Conservation (phyloP, 208 protist genomes). For the Herpetomonas samuelpessoai region DNA sequence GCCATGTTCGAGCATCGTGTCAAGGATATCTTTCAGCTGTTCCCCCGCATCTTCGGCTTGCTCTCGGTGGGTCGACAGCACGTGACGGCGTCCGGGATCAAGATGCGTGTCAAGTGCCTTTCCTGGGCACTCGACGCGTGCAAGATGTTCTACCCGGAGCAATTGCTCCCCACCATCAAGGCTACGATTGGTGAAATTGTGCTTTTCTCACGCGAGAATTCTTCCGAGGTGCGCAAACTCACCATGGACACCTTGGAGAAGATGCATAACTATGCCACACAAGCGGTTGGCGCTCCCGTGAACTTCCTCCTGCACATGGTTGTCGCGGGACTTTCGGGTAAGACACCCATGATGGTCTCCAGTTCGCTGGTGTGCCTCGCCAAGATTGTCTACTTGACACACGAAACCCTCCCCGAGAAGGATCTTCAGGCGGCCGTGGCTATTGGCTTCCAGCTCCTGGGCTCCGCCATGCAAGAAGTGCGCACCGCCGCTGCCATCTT, state of each 20-base stretch:
- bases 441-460: conserved; percentile 78
- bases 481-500: conserved; percentile 73
- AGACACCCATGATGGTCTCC: conserved; percentile 72
- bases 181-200: conserved; percentile 69
- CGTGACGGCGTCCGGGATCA: conserved; percentile 80
- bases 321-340: conserved; percentile 73
- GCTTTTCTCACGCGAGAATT: conserved; percentile 75
- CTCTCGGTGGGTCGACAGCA: conserved; percentile 73
- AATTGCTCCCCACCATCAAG: conserved; percentile 54
- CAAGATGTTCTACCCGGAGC: conserved; percentile 81
- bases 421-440: conserved; percentile 59
- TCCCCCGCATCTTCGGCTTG: conserved; percentile 65
- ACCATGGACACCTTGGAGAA: conserved; percentile 87
- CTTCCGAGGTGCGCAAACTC: conserved; percentile 70
- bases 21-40: conserved; percentile 69
- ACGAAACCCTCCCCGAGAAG: conserved; percentile 53
- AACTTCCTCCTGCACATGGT: conserved; percentile 76
- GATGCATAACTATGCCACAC: conserved; percentile 80
- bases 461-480: conserved; percentile 60
- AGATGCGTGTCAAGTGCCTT: conserved; percentile 86
- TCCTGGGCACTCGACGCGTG: conserved; percentile 85
- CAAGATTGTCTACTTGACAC: conserved; percentile 75
- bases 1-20: conserved; percentile 83
- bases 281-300: conserved; percentile 41
- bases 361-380: conserved; percentile 82